These are phyloP conservation scores for Aspergillus wentii DNA, from an alignment of 495 filamentous ascomycete species.

Conservation along the genomic window DNA sequence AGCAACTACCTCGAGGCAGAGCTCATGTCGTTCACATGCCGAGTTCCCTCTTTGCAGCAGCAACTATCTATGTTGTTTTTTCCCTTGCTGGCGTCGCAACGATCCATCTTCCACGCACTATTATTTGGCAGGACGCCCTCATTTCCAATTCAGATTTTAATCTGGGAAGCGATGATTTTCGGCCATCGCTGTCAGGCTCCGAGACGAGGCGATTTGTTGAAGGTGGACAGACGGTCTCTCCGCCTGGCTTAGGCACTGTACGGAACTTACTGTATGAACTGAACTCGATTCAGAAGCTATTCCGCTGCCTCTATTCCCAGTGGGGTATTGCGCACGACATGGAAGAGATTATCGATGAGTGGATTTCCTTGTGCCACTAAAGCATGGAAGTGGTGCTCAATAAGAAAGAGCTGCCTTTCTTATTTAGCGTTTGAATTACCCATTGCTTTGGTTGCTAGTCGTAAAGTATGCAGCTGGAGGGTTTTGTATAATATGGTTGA, in stretches of 20 bases:
- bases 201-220: constrained; percentile 35
- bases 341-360: constrained; percentile 41
- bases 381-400: no score
- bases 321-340: constrained; percentile 49
- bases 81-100: constrained; percentile 32
- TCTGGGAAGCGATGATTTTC: constrained; percentile 19
- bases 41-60: constrained; percentile 39
- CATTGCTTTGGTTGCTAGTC: no score
- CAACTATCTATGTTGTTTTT: constrained; percentile 39
- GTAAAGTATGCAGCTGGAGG: no score
- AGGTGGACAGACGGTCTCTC: constrained; percentile 16
- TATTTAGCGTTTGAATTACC: no score
- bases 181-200: constrained; percentile 15
- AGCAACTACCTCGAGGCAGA: constrained; percentile 40
- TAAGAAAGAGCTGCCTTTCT: no score
- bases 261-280: constrained; percentile 45
- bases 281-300: constrained; percentile 47
- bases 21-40: constrained; percentile 46
- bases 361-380: constrained; percentile 43
- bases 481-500: no score
- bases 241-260: constrained; percentile 15
- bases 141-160: constrained; percentile 31
- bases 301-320: constrained; percentile 41
- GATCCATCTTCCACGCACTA: constrained; percentile 31
- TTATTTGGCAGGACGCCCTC: constrained; percentile 42